Percentiles rank a stretch among this genome's conserved stretches.
Evolutionary conservation across 129 eudicot species (phyloP).

Genomic region (Scalesia atractyloides): DNA sequence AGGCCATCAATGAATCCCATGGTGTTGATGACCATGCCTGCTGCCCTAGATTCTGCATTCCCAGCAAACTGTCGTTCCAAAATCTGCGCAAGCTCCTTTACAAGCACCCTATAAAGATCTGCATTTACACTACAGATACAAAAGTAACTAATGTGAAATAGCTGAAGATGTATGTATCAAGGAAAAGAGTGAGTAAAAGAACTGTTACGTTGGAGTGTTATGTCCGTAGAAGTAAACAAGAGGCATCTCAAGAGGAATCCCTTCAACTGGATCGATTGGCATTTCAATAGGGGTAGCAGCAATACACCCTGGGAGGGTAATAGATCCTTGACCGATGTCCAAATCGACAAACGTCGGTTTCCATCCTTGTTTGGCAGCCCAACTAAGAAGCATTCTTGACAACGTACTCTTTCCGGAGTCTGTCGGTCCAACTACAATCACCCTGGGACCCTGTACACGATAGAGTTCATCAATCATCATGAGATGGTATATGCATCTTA

Average conservation of each 20-base stretch:
- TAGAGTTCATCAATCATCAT: neutral
- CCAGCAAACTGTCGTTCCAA: constrained; percentile 83
- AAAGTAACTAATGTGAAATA: constrained; percentile 2
- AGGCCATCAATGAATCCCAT: constrained; percentile 97
- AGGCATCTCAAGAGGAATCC: constrained; percentile 98
- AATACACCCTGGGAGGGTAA: constrained; percentile 84
- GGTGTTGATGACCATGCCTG: constrained; percentile 98
- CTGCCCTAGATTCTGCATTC: constrained; percentile 90
- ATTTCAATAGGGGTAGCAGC: constrained; percentile 96
- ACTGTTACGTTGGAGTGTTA: constrained; percentile 65
- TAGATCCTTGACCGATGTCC: constrained; percentile 95
- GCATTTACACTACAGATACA: constrained; percentile 66
- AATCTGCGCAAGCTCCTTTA: constrained; percentile 88
- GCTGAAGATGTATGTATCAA: neutral
- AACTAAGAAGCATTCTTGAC: constrained; percentile 97
- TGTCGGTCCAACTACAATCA: constrained; percentile 95
- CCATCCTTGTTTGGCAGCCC: constrained; percentile 99
- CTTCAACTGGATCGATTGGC: constrained; percentile 99
- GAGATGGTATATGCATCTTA: neutral
- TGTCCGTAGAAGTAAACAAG: constrained; percentile 89
- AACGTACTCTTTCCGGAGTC: constrained; percentile 97
- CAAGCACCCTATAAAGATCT: constrained; percentile 85
- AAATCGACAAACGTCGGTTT: constrained; percentile 96
- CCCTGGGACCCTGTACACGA: constrained; percentile 79
- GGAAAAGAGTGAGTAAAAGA: constrained; percentile 5